Evolutionary conservation across 2,329 filamentous ascomycete genomes (phyloP).

Genomic region (Pyricularia sp.): DNA sequence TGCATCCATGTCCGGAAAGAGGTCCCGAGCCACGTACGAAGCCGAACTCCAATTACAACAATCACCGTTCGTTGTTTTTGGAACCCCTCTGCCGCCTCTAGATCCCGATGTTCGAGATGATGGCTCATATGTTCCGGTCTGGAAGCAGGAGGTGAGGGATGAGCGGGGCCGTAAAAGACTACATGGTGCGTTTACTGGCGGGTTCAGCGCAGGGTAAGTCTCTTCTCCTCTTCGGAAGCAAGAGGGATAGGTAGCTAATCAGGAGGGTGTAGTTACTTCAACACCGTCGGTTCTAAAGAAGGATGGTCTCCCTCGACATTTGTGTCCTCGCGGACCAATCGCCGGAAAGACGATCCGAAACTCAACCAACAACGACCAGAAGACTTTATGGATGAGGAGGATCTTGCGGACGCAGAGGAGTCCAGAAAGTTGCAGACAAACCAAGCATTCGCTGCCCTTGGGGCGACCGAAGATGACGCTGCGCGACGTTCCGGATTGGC

Average conservation of each 20-base stretch:
- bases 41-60: slow-evolving; percentile 53
- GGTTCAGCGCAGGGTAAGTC: slow-evolving; percentile 84
- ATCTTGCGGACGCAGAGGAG: slow-evolving; percentile 76
- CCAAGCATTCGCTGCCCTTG: slow-evolving; percentile 62
- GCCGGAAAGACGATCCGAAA: slow-evolving; percentile 53
- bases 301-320: slow-evolving; percentile 92
- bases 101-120: slow-evolving; percentile 73
- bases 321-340: slow-evolving; percentile 73
- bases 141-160: slow-evolving; percentile 96
- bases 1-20: slow-evolving; percentile 59
- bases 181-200: slow-evolving; percentile 92
- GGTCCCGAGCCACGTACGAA: slow-evolving; percentile 67
- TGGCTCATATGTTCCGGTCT: slow-evolving; percentile 84
- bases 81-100: slow-evolving; percentile 68
- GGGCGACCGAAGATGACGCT: slow-evolving; percentile 46
- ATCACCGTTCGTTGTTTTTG: slow-evolving; percentile 66
- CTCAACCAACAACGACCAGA: slow-evolving; percentile 51
- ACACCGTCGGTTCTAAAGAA: slow-evolving; percentile 95
- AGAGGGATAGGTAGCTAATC: too few species aligned
- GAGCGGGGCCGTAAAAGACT: slow-evolving; percentile 81
- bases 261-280: slow-evolving; percentile 63
- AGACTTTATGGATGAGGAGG: slow-evolving; percentile 98
- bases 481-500: slow-evolving; percentile 41
- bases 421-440: slow-evolving; percentile 60
- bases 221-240: background rate